phyloP scores from a whole-genome alignment of 1,139 yeast species.

The Hansenula lynferdii region DNA sequence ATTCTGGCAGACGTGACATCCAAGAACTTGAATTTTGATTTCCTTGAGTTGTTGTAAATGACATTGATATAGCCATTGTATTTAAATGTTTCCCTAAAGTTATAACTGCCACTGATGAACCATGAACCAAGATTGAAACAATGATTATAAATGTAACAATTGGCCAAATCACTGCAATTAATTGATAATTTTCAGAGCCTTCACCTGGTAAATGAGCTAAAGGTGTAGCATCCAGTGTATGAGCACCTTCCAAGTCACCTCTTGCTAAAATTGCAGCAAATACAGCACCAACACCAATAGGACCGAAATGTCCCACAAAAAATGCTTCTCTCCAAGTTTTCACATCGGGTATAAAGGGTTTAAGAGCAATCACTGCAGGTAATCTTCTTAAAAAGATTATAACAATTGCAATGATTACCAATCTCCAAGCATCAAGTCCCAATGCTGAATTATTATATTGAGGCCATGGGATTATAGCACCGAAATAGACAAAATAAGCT shows the following conservation, averaged over 20 bases:
- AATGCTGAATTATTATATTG: constrained; percentile 61
- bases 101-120: constrained; percentile 93
- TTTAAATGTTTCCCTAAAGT: constrained; percentile 86
- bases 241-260: constrained; percentile 60
- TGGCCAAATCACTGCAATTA: constrained; percentile 85
- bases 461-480: constrained; percentile 93
- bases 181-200: constrained; percentile 57
- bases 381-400: constrained; percentile 79
- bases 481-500: constrained; percentile 89
- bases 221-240: constrained; percentile 57
- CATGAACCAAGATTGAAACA: constrained; percentile 88
- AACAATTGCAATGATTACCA: constrained; percentile 76
- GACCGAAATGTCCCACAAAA: constrained; percentile 97
- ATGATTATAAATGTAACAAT: constrained; percentile 79
- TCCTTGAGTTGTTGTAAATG: constrained; percentile 72
- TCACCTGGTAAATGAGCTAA: constrained; percentile 47
- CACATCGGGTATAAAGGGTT: constrained; percentile 86
- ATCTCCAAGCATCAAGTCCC: constrained; percentile 82
- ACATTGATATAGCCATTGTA: constrained; percentile 89
- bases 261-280: constrained; percentile 86
- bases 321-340: constrained; percentile 94
- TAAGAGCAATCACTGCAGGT: constrained; percentile 78
- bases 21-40: constrained; percentile 61
- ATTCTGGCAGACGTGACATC: constrained; percentile 82
- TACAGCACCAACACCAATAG: constrained; percentile 96